Base-by-base conservation (phyloP, 257 asterid genomes). In the Scutellaria baicalensis region DNA sequence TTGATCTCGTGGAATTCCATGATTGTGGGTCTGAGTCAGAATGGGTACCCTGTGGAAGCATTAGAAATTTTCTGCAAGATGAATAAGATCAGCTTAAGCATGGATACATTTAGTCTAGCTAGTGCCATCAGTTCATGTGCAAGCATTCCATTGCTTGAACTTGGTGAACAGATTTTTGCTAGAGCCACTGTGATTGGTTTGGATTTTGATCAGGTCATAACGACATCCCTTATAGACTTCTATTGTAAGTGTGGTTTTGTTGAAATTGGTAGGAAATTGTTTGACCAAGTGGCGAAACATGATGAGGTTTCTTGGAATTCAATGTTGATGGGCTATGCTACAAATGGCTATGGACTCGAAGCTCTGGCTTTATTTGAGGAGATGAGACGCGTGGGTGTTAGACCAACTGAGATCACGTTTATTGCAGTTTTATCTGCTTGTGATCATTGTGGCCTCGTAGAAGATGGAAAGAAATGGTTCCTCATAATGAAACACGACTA, bases 1-100 rank as follows among this genome's bases (percentile, higher is more conserved):
- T 78, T 89, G 86, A 89, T 93, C 63, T 85, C 99, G 12, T 93
- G 99, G 99, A 93, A 93, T 59, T 85, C 96, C 17, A 88, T 93
- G 86, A 75, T 91, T 0, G 86, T 81, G 39, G 99, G 99, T 45
- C 73, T 93, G 63, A 86, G 86, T 70, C 96, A 85, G 81, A 86
- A 91, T 10, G 86, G 99, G 17, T 80, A 75, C 78, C 87, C 97
- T 9, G 39, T 72, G 40, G 97, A 93, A 71, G 89, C 93, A 61
- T 75, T 93, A 48, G 71, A 84, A 35, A 79, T 91, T 44, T 91
- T 93, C 75, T 67, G 84, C 77, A 69, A 60, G 42, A 86, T 91
- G 97, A 91, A 91, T 78, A 68, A 70, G 72, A 61, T 5, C 48
- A 56, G 74, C 66, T 64, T 89, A 61, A 77, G 65, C 36, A 82